Evolutionary conservation across 192 early-diverging fungal species (phyloP).

Genomic region (Coemansia sp.): DNA sequence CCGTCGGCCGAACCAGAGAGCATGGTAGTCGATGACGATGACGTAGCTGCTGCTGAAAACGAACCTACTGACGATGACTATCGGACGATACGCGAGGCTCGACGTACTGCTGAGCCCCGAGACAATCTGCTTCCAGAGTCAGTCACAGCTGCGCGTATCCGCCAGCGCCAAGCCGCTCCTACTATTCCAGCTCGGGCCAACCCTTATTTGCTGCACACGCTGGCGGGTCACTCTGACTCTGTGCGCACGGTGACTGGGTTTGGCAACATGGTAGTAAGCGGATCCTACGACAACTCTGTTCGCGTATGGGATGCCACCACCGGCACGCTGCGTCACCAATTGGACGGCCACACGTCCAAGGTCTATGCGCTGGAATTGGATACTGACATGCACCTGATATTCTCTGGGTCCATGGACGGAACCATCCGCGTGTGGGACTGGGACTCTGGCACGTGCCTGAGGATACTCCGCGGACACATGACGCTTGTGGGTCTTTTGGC

Average conservation of each 20-base stretch:
- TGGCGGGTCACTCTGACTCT: constrained; percentile 87
- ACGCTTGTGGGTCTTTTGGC: constrained; percentile 95
- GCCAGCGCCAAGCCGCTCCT: neutral
- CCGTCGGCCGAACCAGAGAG: neutral
- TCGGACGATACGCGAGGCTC: no score
- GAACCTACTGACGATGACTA: no score
- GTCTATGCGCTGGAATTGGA: constrained; percentile 96
- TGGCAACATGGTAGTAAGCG: constrained; percentile 86
- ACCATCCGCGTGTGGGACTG: constrained; percentile 93
- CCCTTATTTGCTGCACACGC: constrained; percentile 81
- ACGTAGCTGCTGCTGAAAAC: neutral
- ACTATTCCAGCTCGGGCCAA: constrained; percentile 47
- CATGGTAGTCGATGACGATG: constrained; percentile 27
- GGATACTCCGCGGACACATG: constrained; percentile 85
- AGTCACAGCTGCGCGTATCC: no score
- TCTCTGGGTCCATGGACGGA: constrained; percentile 94
- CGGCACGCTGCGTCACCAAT: constrained; percentile 69
- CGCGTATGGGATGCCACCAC: constrained; percentile 88
- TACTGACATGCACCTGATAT: constrained; percentile 79
- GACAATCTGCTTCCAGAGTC: no score
- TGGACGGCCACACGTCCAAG: constrained; percentile 89
- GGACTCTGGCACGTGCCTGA: constrained; percentile 76
- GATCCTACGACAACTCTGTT: constrained; percentile 90
- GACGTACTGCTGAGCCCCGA: no score
- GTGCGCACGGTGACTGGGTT: constrained; percentile 93